Evolutionary conservation across 371 early-diverging fungal genomes (phyloP).

Genomic region (Mucor racemosus): DNA sequence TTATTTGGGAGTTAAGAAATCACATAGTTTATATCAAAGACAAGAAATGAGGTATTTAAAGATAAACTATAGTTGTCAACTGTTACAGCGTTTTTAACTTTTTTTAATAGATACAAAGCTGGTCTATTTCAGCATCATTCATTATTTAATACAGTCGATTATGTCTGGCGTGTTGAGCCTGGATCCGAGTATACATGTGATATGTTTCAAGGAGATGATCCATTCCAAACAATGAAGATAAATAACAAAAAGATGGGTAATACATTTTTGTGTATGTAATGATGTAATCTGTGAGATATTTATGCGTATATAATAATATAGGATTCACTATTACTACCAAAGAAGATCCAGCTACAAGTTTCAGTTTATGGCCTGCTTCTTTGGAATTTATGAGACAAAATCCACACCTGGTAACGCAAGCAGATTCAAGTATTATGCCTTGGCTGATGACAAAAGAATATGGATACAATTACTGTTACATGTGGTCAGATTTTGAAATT

Average conservation of each 20-base stretch:
- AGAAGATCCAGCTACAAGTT: conserved; percentile 69
- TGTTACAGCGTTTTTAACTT: not conserved
- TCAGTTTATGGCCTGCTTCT: conserved; percentile 72
- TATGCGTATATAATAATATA: not conserved
- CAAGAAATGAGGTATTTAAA: conserved; percentile 30
- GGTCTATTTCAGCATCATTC: conserved; percentile 88
- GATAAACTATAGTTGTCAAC: not conserved
- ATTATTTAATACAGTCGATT: conserved; percentile 77
- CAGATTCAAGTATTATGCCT: conserved; percentile 23
- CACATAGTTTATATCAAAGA: conserved; percentile 29
- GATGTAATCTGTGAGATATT: no score
- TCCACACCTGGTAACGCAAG: conserved; percentile 20
- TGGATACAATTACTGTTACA: conserved; percentile 73
- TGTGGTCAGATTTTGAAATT: conserved; percentile 74
- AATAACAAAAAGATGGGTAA: conserved; percentile 81
- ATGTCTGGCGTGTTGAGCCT: conserved; percentile 96
- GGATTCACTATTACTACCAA: conserved; percentile 71
- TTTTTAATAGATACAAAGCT: conserved; percentile 68
- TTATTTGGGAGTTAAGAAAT: conserved; percentile 13
- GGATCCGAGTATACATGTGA: conserved; percentile 85
- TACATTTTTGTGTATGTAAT: no score
- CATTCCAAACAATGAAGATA: conserved; percentile 80
- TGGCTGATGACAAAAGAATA: conserved; percentile 35
- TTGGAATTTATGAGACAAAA: conserved; percentile 52
- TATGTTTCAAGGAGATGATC: conserved; percentile 72